A percentile compares a stretch with the other conserved stretches of the same genome.
Conservation (phyloP, 106 monocot species). For the Dendrobium catenatum region DNA sequence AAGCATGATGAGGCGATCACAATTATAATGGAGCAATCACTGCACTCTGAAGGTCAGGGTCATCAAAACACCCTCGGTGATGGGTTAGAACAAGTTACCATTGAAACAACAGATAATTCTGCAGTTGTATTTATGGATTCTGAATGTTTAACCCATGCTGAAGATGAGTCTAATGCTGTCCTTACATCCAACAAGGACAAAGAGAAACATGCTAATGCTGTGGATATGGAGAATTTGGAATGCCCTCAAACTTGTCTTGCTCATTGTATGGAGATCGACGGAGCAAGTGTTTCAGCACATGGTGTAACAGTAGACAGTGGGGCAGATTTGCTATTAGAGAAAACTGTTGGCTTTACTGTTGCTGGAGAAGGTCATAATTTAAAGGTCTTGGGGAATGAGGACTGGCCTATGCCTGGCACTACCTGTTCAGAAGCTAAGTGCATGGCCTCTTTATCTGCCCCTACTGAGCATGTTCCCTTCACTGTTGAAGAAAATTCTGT, state of each 20-base stretch:
- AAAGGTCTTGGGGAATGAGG: constrained; percentile 2
- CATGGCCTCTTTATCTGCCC: constrained; percentile 3
- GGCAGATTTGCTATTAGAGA: constrained; percentile 7
- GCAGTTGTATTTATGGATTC: background rate
- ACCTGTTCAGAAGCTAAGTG: background rate
- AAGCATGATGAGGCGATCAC: background rate
- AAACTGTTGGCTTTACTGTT: background rate
- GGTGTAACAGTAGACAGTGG: constrained; percentile 17
- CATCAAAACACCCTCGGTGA: background rate
- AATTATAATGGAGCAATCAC: constrained; percentile 8
- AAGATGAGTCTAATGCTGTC: background rate
- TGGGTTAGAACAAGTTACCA: background rate
- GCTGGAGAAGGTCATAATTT: constrained; percentile 5
- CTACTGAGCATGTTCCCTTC: constrained; percentile 30
- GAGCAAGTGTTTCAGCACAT: constrained; percentile 8
- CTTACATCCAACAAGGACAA: constrained; percentile 2
- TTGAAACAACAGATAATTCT: background rate
- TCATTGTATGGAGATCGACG: constrained; percentile 13
- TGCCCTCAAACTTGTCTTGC: constrained; percentile 11
- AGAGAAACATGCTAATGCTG: constrained; percentile 10
- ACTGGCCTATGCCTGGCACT: background rate
- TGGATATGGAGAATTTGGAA: background rate
- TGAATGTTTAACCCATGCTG: background rate
- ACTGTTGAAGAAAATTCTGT: constrained; percentile 43
- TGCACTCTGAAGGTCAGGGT: background rate